phyloP scores from a whole-genome alignment of 2,329 filamentous ascomycete genomes.

The Clarireedia homoeocarpa region DNA sequence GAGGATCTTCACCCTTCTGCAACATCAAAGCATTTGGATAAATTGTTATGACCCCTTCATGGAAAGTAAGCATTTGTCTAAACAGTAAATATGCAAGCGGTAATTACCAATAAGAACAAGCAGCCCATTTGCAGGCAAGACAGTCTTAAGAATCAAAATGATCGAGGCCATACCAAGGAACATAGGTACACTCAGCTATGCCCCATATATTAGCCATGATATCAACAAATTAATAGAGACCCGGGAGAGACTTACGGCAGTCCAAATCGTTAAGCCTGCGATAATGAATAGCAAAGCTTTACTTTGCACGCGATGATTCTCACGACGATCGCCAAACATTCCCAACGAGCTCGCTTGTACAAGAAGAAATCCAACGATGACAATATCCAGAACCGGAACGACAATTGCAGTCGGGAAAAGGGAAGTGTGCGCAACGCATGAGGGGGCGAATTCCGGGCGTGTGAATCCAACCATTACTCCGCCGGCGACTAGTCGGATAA shows the following conservation, averaged over 20 bases:
- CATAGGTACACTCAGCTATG: constrained; percentile 27
- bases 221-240: background rate
- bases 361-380: constrained; percentile 25
- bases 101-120: constrained; percentile 27
- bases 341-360: constrained; percentile 21
- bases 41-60: constrained; percentile 22
- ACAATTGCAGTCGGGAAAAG: constrained; percentile 25
- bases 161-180: constrained; percentile 25
- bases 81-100: background rate
- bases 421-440: constrained; percentile 26
- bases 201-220: constrained; percentile 12
- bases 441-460: constrained; percentile 26
- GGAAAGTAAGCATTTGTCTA: too few species aligned
- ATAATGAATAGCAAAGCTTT: constrained; percentile 22
- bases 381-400: constrained; percentile 24
- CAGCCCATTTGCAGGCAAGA: constrained; percentile 26
- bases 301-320: constrained; percentile 18
- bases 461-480: constrained; percentile 27
- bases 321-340: constrained; percentile 16
- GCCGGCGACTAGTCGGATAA: constrained; percentile 24
- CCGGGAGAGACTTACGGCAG: constrained; percentile 18
- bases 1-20: constrained; percentile 17
- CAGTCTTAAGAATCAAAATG: constrained; percentile 24
- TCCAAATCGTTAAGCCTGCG: constrained; percentile 26
- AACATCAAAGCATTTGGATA: constrained; percentile 22